These are phyloP conservation scores for Botryosphaeria dothidea DNA, from an alignment of 2,329 filamentous ascomycete species.

Conservation along the genomic window DNA sequence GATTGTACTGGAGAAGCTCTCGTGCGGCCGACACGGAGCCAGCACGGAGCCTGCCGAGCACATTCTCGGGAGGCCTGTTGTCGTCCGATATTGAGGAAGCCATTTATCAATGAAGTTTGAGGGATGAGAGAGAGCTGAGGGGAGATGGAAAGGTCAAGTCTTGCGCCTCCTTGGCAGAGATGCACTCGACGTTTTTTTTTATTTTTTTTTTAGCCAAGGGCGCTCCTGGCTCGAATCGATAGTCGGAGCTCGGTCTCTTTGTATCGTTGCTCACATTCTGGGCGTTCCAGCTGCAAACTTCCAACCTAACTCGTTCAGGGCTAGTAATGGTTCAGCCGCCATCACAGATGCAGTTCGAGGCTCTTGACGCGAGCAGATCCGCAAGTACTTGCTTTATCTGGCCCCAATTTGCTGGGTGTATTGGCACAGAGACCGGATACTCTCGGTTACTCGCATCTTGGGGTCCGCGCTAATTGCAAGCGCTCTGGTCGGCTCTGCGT, in stretches of 20 bases:
- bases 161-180: neutral
- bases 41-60: neutral
- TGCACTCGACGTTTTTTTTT: too few species aligned
- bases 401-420: neutral
- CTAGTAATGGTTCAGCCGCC: neutral
- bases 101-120: neutral
- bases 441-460: neutral
- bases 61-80: neutral
- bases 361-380: neutral
- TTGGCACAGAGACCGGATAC: neutral
- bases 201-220: too few species aligned
- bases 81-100: neutral
- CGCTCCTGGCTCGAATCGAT: neutral
- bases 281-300: neutral
- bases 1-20: slow-evolving; percentile 1
- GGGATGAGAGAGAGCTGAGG: neutral
- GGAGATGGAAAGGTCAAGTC: neutral
- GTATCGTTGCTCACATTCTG: neutral
- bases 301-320: neutral
- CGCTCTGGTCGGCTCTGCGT: neutral
- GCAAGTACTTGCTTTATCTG: neutral
- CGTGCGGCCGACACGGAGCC: neutral
- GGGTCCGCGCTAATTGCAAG: neutral
- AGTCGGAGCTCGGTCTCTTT: neutral
- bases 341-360: neutral